Evolutionary conservation across 768 basidiomycete genomes (phyloP).

Genomic region (Amyloporia xantha): DNA sequence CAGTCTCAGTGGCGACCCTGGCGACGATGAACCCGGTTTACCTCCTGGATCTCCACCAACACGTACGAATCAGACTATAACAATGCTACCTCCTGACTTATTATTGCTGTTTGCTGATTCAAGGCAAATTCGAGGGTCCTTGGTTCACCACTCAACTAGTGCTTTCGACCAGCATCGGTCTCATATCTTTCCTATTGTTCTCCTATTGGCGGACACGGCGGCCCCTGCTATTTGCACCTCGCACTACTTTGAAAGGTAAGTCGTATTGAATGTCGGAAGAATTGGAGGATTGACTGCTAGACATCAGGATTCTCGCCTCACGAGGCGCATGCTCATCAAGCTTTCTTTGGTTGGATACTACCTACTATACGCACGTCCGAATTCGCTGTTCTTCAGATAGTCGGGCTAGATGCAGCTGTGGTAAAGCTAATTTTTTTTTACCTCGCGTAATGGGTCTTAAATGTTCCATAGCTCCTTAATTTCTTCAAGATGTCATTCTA

Average conservation of each 20-base stretch:
- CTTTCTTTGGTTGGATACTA: constrained; percentile 94
- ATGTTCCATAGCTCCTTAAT: constrained; percentile 61
- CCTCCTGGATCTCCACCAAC: constrained; percentile 63
- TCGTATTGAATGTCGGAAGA: too few species aligned
- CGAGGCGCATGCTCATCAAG: constrained; percentile 79
- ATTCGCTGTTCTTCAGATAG: constrained; percentile 90
- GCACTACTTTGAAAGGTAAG: constrained; percentile 90
- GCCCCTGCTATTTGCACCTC: constrained; percentile 86
- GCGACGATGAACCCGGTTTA: constrained; percentile 3
- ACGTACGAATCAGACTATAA: constrained; percentile 30
- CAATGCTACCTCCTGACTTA: background rate
- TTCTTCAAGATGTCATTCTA: constrained; percentile 96
- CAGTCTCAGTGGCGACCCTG: background rate
- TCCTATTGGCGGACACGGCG: constrained; percentile 83
- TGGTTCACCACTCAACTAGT: constrained; percentile 92
- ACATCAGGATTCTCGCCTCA: constrained; percentile 93
- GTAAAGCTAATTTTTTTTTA: constrained; percentile 54
- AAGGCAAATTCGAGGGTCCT: constrained; percentile 83
- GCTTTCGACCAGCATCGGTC: constrained; percentile 71
- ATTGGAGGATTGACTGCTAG: too few species aligned
- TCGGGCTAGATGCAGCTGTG: constrained; percentile 94
- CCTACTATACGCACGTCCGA: constrained; percentile 89
- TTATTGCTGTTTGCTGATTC: background rate
- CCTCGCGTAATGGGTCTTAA: too few species aligned
- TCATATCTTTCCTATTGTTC: constrained; percentile 79